Evolutionary conservation across 768 basidiomycete genomes (phyloP).

Genomic region (Neoboletus magnificus): DNA sequence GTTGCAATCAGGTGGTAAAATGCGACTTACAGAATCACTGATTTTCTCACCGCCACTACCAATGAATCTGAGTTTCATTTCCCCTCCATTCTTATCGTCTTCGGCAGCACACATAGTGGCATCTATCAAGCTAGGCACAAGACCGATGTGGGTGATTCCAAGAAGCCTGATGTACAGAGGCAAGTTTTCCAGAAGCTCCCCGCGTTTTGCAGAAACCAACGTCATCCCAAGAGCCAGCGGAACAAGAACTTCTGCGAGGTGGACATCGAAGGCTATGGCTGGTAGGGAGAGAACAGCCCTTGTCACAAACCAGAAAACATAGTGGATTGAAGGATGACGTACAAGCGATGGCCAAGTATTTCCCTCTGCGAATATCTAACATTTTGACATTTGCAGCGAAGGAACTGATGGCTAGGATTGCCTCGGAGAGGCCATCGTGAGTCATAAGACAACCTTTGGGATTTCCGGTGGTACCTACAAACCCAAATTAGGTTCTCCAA

Average conservation of each 20-base stretch:
- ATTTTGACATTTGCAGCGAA: slow-evolving; percentile 22
- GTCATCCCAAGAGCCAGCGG: slow-evolving; percentile 44
- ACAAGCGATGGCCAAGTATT: slow-evolving; percentile 45
- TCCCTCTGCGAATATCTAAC: slow-evolving; percentile 26
- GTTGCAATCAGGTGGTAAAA: not conserved
- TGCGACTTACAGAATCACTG: slow-evolving; percentile 42
- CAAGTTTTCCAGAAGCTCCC: slow-evolving; percentile 39
- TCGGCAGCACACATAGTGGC: slow-evolving; percentile 39
- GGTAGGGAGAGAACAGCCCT: not conserved
- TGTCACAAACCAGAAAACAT: not conserved
- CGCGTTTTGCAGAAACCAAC: slow-evolving; percentile 40
- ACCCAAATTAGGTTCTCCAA: slow-evolving; percentile 8
- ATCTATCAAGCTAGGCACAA: slow-evolving; percentile 52
- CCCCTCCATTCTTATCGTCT: slow-evolving; percentile 28
- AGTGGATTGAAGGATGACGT: slow-evolving; percentile 9
- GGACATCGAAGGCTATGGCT: slow-evolving; percentile 55
- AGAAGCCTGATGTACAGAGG: slow-evolving; percentile 40
- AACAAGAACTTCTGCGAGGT: slow-evolving; percentile 43
- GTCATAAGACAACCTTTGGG: slow-evolving; percentile 49
- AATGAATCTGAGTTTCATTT: slow-evolving; percentile 40
- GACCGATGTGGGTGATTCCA: slow-evolving; percentile 47
- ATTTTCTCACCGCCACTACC: slow-evolving; percentile 54
- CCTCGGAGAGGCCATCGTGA: slow-evolving; percentile 33
- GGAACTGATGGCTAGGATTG: slow-evolving; percentile 28
- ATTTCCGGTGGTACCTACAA: slow-evolving; percentile 45